phyloP scores from a whole-genome alignment of 371 early-diverging fungal genomes.

The Mortierella sp. region DNA sequence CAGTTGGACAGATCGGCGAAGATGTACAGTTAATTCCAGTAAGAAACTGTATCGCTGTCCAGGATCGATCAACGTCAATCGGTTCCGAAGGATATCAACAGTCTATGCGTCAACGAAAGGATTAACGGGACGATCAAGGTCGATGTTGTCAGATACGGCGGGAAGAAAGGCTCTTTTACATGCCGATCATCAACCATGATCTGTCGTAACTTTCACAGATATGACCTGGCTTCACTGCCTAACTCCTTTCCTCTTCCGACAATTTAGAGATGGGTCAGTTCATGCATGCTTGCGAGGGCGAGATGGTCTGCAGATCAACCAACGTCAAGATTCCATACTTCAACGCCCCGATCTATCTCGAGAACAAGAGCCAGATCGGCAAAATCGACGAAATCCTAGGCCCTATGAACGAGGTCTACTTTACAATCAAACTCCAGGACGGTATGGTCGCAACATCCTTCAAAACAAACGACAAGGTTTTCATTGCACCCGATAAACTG shows the following conservation, averaged over 20 bases:
- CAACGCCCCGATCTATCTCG: constrained; percentile 97
- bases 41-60: too few relatives aligned
- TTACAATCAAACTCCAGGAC: constrained; percentile 95
- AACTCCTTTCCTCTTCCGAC: constrained; percentile 19
- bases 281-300: constrained; percentile 96
- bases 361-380: constrained; percentile 98
- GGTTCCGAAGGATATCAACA: too few relatives aligned
- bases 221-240: too few relatives aligned
- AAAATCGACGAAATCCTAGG: constrained; percentile 99
- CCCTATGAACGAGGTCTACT: constrained; percentile 96
- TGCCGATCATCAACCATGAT: too few relatives aligned
- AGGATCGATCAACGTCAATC: too few relatives aligned
- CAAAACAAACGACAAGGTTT: constrained; percentile 91
- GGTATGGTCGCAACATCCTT: constrained; percentile 94
- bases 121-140: too few relatives aligned
- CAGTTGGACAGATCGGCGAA: too few relatives aligned
- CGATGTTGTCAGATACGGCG: too few relatives aligned
- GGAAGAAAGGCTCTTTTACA: too few relatives aligned
- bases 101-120: too few relatives aligned
- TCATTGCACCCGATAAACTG: constrained; percentile 92
- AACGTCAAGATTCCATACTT: constrained; percentile 98
- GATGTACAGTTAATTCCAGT: too few relatives aligned
- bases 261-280: constrained; percentile 89
- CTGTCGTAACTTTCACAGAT: too few relatives aligned
- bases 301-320: constrained; percentile 95